These are phyloP conservation scores for Hsuehochloa calcarea DNA, from an alignment of 176 grass and related monocot species.

Conservation along the genomic window DNA sequence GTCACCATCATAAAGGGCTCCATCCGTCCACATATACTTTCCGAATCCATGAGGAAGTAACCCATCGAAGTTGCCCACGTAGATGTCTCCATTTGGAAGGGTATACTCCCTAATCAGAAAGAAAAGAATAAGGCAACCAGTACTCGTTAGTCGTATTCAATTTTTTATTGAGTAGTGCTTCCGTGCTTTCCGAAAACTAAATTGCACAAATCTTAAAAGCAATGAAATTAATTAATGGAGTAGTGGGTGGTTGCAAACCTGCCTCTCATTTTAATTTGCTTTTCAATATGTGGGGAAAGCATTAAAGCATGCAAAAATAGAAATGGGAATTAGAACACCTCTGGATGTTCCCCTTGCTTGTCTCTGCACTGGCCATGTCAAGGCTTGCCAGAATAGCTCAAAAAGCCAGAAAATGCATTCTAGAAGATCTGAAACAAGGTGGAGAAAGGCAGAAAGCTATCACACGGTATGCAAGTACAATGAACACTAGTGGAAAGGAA, in stretches of 20 bases:
- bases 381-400: slow-evolving; percentile 20
- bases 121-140: not conserved
- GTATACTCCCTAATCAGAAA: slow-evolving; percentile 46
- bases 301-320: not conserved
- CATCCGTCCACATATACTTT: slow-evolving; percentile 87
- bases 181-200: not conserved
- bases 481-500: not conserved
- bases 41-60: slow-evolving; percentile 80
- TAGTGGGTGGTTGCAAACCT: not conserved
- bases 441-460: not conserved
- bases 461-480: not conserved
- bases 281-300: not conserved
- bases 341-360: slow-evolving; percentile 20
- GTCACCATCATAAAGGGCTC: slow-evolving; percentile 65
- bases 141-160: not conserved
- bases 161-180: not conserved
- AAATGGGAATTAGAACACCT: slow-evolving; percentile 35
- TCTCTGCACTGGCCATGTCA: slow-evolving; percentile 43
- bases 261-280: not conserved
- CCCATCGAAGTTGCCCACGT: slow-evolving; percentile 68
- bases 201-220: not conserved
- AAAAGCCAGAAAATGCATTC: not conserved
- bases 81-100: slow-evolving; percentile 84
- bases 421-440: slow-evolving; percentile 28
- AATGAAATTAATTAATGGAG: not conserved